These are phyloP conservation scores for Eucalyptus regnans DNA, from an alignment of 345 rosid genomes.

Conservation along the genomic window DNA sequence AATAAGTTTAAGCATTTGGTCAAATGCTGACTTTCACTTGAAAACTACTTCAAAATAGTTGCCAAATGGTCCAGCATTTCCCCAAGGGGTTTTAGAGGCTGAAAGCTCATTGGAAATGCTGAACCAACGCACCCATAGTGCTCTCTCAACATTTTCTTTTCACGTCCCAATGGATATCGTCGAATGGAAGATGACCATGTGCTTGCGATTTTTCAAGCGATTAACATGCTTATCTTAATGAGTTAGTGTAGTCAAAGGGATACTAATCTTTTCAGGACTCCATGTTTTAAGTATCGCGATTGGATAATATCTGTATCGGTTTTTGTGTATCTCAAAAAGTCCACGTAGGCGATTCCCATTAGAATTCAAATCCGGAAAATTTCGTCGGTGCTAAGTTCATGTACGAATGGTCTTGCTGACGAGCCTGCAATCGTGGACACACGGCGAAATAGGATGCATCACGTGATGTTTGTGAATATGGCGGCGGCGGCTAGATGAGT, in stretches of 20 bases:
- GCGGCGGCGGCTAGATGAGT: neutral
- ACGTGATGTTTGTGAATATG: neutral
- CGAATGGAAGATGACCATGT: neutral
- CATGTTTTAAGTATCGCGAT: neutral
- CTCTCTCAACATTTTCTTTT: neutral
- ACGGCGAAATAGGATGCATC: neutral
- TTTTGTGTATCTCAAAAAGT: neutral
- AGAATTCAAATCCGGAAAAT: neutral
- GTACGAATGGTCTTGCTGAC: neutral
- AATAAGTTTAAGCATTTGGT: too few relatives aligned
- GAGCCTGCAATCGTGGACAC: neutral
- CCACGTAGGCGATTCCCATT: neutral
- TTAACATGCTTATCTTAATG: neutral
- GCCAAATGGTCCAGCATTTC: too few relatives aligned
- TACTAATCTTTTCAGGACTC: neutral
- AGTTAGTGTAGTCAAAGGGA: neutral
- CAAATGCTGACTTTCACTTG: too few relatives aligned
- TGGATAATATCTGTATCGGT: neutral
- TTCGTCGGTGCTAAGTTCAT: neutral
- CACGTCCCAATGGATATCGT: accelerated
- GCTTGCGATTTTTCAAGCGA: neutral
- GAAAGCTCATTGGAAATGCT: too few relatives aligned
- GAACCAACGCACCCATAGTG: neutral
- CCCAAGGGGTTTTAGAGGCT: too few relatives aligned
- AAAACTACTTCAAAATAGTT: too few relatives aligned